Percentiles rank a stretch among this genome's conserved stretches.
Evolutionary conservation across 257 asterid genomes (phyloP).

Genomic region (Nicotiana knightiana): DNA sequence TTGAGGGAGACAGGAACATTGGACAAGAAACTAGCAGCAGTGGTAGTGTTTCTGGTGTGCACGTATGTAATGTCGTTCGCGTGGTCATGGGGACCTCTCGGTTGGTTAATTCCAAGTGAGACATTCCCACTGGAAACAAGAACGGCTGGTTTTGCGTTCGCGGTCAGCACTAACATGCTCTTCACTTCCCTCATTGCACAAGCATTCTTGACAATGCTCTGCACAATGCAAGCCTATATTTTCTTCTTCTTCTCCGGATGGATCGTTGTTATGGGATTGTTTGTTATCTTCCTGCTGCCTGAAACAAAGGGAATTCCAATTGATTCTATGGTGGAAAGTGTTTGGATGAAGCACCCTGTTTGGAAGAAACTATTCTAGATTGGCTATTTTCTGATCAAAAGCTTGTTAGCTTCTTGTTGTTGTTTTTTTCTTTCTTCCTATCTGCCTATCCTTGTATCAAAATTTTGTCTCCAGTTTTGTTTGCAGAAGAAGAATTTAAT

Average conservation of each 20-base stretch:
- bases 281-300: slow-evolving; percentile 27
- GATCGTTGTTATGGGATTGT: slow-evolving; percentile 24
- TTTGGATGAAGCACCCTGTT: slow-evolving; percentile 31
- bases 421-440: neutral
- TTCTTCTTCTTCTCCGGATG: slow-evolving; percentile 33
- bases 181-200: slow-evolving; percentile 34
- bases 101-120: slow-evolving; percentile 75
- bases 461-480: neutral
- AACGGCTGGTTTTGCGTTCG: slow-evolving; percentile 68
- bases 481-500: neutral
- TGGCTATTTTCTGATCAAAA: neutral
- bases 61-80: slow-evolving; percentile 68
- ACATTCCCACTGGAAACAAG: slow-evolving; percentile 63
- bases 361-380: slow-evolving; percentile 27
- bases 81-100: slow-evolving; percentile 87
- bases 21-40: slow-evolving; percentile 18
- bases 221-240: slow-evolving; percentile 33
- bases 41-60: slow-evolving; percentile 55
- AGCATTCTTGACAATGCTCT: slow-evolving; percentile 27
- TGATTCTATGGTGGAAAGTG: slow-evolving; percentile 26
- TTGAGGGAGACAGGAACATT: slow-evolving; percentile 38
- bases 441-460: neutral
- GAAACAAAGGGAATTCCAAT: slow-evolving; percentile 34
- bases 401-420: neutral
- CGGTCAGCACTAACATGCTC: slow-evolving; percentile 50